Evolutionary conservation across 768 basidiomycete genomes (phyloP).

Genomic region (Agrocybe chaxingu): DNA sequence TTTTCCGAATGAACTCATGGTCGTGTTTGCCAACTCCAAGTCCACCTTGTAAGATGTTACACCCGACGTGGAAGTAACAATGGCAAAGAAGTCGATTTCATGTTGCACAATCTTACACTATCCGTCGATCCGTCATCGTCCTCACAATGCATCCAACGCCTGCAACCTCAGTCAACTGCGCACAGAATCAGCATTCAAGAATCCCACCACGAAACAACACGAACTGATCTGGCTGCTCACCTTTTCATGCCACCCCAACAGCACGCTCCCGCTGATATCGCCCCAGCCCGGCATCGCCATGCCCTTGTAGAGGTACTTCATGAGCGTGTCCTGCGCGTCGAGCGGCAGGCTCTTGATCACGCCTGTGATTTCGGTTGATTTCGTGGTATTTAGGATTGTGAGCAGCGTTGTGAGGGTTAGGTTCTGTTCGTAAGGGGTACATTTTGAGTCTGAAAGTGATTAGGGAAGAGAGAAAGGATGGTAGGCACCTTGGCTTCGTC

Average conservation of each 20-base stretch:
- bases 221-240: slow-evolving; percentile 35
- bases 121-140: slow-evolving; percentile 59
- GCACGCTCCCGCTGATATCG: slow-evolving; percentile 58
- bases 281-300: slow-evolving; percentile 71
- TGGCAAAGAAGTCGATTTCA: no score
- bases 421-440: slow-evolving; percentile 40
- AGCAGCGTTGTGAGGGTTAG: slow-evolving; percentile 78
- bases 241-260: slow-evolving; percentile 95
- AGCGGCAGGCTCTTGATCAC: slow-evolving; percentile 71
- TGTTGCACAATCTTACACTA: slow-evolving; percentile 29
- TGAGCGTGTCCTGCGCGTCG: slow-evolving; percentile 84
- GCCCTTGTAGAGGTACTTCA: slow-evolving; percentile 98
- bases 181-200: neutral
- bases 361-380: slow-evolving; percentile 78
- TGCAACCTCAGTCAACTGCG: slow-evolving; percentile 86
- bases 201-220: neutral
- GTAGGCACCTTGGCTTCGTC: slow-evolving; percentile 86
- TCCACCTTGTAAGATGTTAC: no score
- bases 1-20: no score
- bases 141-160: slow-evolving; percentile 95
- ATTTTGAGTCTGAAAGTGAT: slow-evolving; percentile 1
- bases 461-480: neutral
- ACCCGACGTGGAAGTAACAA: no score
- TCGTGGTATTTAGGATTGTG: slow-evolving; percentile 91
- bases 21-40: no score